phyloP scores from a whole-genome alignment of 345 rosid genomes.

The Populus deltoides region DNA sequence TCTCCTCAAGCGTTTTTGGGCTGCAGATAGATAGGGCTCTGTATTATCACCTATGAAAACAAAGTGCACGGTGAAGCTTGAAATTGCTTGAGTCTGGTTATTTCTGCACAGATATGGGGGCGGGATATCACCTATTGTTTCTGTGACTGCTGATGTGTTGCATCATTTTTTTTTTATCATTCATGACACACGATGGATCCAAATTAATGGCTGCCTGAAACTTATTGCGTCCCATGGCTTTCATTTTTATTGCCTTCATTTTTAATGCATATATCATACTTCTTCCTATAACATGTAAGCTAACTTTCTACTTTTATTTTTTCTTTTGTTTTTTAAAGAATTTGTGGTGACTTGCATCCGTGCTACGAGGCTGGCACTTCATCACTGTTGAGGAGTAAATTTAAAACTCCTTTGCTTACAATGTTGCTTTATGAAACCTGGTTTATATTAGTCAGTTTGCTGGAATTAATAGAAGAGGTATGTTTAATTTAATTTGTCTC shows the following conservation, averaged over 20 bases:
- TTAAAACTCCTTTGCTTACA: constrained; percentile 18
- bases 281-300: background rate
- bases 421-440: constrained; percentile 24
- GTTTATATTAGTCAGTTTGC: constrained; percentile 21
- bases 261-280: background rate
- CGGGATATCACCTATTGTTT: background rate
- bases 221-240: background rate
- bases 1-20: background rate
- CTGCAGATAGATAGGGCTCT: background rate
- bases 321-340: constrained; percentile 3
- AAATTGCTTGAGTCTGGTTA: background rate
- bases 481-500: constrained; percentile 10
- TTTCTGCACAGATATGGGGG: background rate
- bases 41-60: background rate
- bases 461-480: constrained; percentile 24
- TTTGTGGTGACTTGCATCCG: constrained; percentile 26
- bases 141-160: background rate
- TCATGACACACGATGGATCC: background rate
- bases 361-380: constrained; percentile 11
- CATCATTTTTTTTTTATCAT: background rate
- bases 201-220: background rate
- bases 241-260: background rate
- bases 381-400: constrained; percentile 27
- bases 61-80: background rate
- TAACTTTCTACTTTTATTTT: constrained; percentile 1